Conservation (phyloP, 192 early-diverging fungal genomes). For the Backusella psychrophila region DNA sequence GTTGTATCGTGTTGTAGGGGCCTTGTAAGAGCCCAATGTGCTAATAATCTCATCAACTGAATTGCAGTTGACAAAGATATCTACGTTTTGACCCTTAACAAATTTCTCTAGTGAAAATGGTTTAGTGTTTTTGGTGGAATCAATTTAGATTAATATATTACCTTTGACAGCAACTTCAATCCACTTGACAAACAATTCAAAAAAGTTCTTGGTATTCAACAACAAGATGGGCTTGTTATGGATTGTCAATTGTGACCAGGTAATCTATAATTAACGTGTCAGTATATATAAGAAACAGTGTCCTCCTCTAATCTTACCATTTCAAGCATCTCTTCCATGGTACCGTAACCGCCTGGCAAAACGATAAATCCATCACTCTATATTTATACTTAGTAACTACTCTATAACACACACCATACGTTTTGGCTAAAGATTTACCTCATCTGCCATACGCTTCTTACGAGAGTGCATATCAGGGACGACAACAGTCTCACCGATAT, state of each 20-base stretch:
- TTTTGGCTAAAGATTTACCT: conserved; percentile 33
- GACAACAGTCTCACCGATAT: conserved; percentile 48
- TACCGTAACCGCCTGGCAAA: conserved; percentile 86
- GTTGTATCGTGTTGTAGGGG: conserved; percentile 44
- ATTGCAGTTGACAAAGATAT: conserved; percentile 56
- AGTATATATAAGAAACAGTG: neutral
- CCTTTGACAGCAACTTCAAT: conserved; percentile 60
- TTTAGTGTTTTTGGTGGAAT: no score
- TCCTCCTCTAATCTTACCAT: conserved; percentile 19
- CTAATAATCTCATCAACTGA: conserved; percentile 57
- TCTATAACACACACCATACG: neutral
- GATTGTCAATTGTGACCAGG: conserved; percentile 78
- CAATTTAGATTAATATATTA: no score
- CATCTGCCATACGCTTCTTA: conserved; percentile 72
- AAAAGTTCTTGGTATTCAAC: conserved; percentile 79
- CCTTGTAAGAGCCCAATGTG: conserved; percentile 50
- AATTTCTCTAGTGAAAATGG: conserved; percentile 53
- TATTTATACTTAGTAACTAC: neutral
- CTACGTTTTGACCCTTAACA: conserved; percentile 43
- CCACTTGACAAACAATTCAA: conserved; percentile 60
- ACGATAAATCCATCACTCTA: conserved; percentile 72
- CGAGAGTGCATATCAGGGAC: conserved; percentile 86
- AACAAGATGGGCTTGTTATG: conserved; percentile 80
- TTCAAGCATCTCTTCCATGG: conserved; percentile 87
- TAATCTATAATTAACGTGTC: conserved; percentile 33